Percentiles rank a stretch among this genome's conserved stretches.
Evolutionary conservation across 331 rosid species (phyloP).

Genomic region (Saraca asoca): DNA sequence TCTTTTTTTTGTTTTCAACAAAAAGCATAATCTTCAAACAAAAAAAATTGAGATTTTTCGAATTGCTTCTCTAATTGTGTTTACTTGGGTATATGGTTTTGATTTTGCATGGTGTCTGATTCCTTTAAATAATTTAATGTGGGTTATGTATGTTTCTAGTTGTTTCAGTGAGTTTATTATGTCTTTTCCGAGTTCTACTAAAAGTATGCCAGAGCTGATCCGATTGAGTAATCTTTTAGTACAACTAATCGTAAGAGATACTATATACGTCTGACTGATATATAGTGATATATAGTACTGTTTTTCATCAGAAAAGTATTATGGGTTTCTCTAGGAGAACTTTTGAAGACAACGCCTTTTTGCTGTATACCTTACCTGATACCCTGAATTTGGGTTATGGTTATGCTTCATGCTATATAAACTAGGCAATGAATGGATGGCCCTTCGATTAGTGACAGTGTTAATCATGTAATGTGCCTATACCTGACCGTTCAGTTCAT

Average conservation of each 20-base stretch:
- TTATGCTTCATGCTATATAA: slow-evolving; percentile 11
- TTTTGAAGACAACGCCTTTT: slow-evolving; percentile 33
- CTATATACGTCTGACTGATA: too few relatives aligned
- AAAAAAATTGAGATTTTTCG: slow-evolving; percentile 13
- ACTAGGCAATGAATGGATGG: slow-evolving; percentile 17
- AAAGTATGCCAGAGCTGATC: slow-evolving; percentile 20
- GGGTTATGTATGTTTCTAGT: neutral
- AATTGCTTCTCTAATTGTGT: slow-evolving; percentile 21
- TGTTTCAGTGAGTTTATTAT: neutral
- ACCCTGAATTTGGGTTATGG: slow-evolving; percentile 10
- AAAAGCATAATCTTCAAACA: neutral
- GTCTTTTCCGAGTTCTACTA: slow-evolving; percentile 13
- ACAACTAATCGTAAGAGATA: too few relatives aligned
- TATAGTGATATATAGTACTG: neutral
- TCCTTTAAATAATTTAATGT: slow-evolving; percentile 2
- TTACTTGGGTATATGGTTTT: slow-evolving; percentile 36
- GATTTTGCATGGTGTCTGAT: slow-evolving; percentile 15
- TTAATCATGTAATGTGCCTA: slow-evolving; percentile 21
- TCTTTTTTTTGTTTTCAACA: neutral
- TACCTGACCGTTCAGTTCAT: slow-evolving; percentile 18
- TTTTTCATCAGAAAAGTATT: neutral
- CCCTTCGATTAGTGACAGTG: slow-evolving; percentile 13
- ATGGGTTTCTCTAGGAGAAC: neutral
- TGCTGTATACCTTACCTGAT: slow-evolving; percentile 24
- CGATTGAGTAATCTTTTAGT: slow-evolving; percentile 26